A percentile compares a stretch with the other conserved stretches of the same genome.
Conservation (phyloP, 2,329 filamentous ascomycete genomes). For the Herpotrichia juniperi region DNA sequence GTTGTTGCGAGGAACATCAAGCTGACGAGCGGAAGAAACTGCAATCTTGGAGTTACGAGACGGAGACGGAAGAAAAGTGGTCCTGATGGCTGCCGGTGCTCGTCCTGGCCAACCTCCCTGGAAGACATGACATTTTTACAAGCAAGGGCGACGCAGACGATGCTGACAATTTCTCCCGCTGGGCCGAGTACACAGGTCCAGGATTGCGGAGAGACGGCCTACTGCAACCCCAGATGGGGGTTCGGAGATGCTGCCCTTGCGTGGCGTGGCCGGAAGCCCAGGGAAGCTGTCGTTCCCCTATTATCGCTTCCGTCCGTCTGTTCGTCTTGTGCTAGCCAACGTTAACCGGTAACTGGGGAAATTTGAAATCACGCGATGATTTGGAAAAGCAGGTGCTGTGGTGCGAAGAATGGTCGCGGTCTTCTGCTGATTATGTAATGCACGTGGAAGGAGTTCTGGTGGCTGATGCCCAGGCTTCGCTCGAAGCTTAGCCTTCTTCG, state of each 20-base stretch:
- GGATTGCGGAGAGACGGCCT: not conserved
- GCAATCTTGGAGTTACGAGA: not conserved
- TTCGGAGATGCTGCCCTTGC: not conserved
- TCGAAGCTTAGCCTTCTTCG: slow-evolving; percentile 8
- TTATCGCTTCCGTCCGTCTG: not conserved
- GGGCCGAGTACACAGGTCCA: slow-evolving; percentile 11
- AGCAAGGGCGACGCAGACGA: not conserved
- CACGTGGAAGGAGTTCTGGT: not conserved
- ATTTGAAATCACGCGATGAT: not conserved
- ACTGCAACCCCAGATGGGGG: slow-evolving; percentile 7
- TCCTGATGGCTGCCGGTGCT: not conserved
- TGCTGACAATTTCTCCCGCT: slow-evolving; percentile 8
- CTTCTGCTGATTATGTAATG: not conserved
- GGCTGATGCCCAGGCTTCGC: slow-evolving; percentile 8
- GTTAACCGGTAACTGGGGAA: not conserved
- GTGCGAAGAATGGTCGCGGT: not conserved
- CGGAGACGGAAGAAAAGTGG: not conserved
- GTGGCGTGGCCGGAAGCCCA: not conserved
- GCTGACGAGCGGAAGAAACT: not conserved
- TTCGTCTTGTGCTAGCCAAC: not conserved
- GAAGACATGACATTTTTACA: not conserved
- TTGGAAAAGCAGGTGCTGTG: not conserved
- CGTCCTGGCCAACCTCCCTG: not conserved
- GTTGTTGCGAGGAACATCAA: not conserved
- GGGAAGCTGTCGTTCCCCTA: not conserved